phyloP scores from a whole-genome alignment of 768 basidiomycete genomes.

The Clavulina sp. region DNA sequence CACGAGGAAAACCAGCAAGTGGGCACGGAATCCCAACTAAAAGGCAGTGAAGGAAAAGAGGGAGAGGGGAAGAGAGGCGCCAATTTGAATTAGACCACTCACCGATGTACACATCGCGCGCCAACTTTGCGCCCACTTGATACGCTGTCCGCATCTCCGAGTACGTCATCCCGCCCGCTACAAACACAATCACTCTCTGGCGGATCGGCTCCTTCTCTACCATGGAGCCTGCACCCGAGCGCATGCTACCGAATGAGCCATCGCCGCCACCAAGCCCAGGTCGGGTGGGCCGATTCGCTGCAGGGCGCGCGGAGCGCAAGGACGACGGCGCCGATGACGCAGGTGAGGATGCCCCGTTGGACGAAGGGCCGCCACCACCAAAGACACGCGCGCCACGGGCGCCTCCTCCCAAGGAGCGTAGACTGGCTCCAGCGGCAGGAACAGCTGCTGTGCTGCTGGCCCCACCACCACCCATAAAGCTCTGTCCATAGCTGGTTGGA shows the following conservation, averaged over 20 bases:
- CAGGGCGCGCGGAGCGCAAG: slow-evolving; percentile 74
- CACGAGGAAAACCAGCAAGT: too few species aligned
- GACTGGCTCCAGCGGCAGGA: too few species aligned
- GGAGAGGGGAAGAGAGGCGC: too few species aligned
- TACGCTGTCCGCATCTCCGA: slow-evolving; percentile 88
- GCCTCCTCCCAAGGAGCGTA: slow-evolving; percentile 16
- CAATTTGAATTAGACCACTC: too few species aligned
- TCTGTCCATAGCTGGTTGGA: slow-evolving; percentile 22
- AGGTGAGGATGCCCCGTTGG: slow-evolving; percentile 1
- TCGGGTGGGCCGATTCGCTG: slow-evolving; percentile 68
- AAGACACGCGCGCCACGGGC: slow-evolving; percentile 11
- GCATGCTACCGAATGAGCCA: too few species aligned
- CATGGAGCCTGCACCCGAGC: slow-evolving; percentile 10
- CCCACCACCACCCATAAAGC: slow-evolving; percentile 8
- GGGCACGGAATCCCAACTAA: too few species aligned
- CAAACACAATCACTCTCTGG: slow-evolving; percentile 73
- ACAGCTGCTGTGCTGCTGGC: neutral
- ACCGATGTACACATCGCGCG: slow-evolving; percentile 91
- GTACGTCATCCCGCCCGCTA: slow-evolving; percentile 91
- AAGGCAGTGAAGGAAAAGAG: too few species aligned
- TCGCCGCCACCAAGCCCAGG: slow-evolving; percentile 27
- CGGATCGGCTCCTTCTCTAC: slow-evolving; percentile 33
- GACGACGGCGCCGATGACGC: slow-evolving; percentile 28
- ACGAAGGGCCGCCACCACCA: slow-evolving; percentile 3
- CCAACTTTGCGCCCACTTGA: slow-evolving; percentile 48